Evolutionary conservation across 805 yeast genomes (phyloP), one percentile per base, ranked within the genome.

Genomic region (Grigorovia yakushimaensis): DNA sequence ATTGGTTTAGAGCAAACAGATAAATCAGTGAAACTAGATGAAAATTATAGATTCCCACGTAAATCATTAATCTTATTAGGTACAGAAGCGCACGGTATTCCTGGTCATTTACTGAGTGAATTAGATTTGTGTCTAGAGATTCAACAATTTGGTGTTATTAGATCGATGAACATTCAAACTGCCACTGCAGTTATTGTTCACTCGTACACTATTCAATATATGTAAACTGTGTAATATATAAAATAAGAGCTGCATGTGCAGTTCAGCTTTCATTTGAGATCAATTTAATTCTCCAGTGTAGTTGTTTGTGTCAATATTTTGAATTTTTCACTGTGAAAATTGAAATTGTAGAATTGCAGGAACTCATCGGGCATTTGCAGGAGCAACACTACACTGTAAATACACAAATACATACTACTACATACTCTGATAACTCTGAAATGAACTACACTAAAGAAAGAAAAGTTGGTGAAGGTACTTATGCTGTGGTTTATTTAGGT

Each of bases 381-480:
- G n/a, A n/a, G n/a, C n/a, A n/a, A n/a, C n/a, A n/a, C n/a, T n/a
- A n/a, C n/a, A n/a, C n/a, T n/a, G n/a, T n/a, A n/a, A n/a, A n/a
- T n/a, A n/a, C n/a, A n/a, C n/a, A n/a, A n/a, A n/a, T n/a, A n/a
- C n/a, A n/a, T n/a, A n/a, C n/a, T n/a, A n/a, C n/a, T 37, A 18
- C 19, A 4, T 27, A 27, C 3, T 10, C 33, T 7, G 9, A 9
- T 41, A 11, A 11, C 15, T 10, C 33, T 10, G 15, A 8, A 3
- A 42, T 43, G 46, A 43, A 46, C 5, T 51, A 51, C 35, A 38
- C 45, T 7, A 51, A 51, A 60, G 96, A 88, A 48, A 80, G 77
- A 54, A 89, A 88, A 61, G 97, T 93, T 24, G 99, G 99, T 61
- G 99, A 93, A 68, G 99, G 99, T 67, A 93, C 99, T 0, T 93